Percentiles rank a stretch among this genome's conserved stretches.
Conservation (phyloP, 345 rosid species). For the Erodium maritimum region DNA sequence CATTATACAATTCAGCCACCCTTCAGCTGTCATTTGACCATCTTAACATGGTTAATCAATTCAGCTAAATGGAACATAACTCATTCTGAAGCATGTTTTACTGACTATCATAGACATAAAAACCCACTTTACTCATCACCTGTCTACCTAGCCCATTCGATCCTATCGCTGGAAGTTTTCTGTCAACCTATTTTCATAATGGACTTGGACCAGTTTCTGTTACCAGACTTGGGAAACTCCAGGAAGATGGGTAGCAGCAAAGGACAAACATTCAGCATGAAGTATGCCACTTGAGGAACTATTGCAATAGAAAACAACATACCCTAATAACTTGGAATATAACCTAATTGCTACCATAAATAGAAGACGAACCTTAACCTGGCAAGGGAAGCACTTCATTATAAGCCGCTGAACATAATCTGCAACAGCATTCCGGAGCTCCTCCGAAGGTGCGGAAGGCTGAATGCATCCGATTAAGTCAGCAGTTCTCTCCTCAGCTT, state of each 20-base stretch:
- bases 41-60: background rate
- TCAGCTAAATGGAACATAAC: background rate
- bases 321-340: background rate
- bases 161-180: too few species aligned
- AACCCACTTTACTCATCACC: too few species aligned
- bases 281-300: background rate
- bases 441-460: conserved; percentile 69
- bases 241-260: background rate
- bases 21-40: background rate
- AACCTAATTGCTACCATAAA: background rate
- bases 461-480: conserved; percentile 77
- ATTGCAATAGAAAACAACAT: background rate
- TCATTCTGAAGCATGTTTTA: background rate
- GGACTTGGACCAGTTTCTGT: background rate
- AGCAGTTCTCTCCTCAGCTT: conserved; percentile 73
- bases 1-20: background rate
- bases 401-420: conserved; percentile 73
- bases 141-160: too few species aligned
- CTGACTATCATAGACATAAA: background rate
- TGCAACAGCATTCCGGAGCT: conserved; percentile 77
- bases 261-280: background rate
- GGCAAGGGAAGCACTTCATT: conserved; percentile 59
- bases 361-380: conserved; percentile 21
- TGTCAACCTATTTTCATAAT: background rate
- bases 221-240: background rate